Evolutionary conservation across 495 filamentous ascomycete genomes (phyloP).

Genomic region (Daldinia loculata): DNA sequence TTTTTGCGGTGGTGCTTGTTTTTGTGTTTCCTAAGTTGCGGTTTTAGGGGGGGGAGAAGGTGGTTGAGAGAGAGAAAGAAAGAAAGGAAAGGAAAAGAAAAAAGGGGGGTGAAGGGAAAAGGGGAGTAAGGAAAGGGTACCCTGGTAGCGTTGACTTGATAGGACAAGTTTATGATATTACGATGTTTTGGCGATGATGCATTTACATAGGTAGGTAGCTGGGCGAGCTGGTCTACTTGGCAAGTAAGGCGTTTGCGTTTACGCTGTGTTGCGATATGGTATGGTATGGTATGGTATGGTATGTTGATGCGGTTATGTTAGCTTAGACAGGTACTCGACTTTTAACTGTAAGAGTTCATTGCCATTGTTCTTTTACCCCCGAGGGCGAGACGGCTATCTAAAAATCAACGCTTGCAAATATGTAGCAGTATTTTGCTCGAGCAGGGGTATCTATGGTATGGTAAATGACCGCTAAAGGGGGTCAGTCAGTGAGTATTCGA

Average conservation of each 20-base stretch:
- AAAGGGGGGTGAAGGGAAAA: too few species aligned
- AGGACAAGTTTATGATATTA: neutral
- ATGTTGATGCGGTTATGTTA: neutral
- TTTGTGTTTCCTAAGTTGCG: slow-evolving; percentile 85
- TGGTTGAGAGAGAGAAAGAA: neutral
- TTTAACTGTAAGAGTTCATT: neutral
- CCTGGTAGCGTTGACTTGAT: neutral
- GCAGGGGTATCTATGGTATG: neutral
- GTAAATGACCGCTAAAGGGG: neutral
- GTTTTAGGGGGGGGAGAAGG: slow-evolving; percentile 59
- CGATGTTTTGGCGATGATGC: neutral
- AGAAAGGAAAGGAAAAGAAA: too few species aligned
- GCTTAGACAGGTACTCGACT: neutral
- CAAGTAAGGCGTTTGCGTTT: neutral
- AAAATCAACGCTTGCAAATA: neutral
- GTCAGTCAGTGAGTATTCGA: too few species aligned
- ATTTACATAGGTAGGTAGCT: neutral
- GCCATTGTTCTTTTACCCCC: neutral
- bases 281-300: neutral
- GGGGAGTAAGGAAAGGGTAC: too few species aligned
- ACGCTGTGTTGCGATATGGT: neutral
- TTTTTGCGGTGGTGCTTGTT: slow-evolving; percentile 77
- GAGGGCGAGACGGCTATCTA: neutral
- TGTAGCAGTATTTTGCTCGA: neutral
- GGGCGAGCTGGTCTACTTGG: neutral